phyloP scores from a whole-genome alignment of 2,329 filamentous ascomycete genomes.

The Xylariomycetidae sp. region DNA sequence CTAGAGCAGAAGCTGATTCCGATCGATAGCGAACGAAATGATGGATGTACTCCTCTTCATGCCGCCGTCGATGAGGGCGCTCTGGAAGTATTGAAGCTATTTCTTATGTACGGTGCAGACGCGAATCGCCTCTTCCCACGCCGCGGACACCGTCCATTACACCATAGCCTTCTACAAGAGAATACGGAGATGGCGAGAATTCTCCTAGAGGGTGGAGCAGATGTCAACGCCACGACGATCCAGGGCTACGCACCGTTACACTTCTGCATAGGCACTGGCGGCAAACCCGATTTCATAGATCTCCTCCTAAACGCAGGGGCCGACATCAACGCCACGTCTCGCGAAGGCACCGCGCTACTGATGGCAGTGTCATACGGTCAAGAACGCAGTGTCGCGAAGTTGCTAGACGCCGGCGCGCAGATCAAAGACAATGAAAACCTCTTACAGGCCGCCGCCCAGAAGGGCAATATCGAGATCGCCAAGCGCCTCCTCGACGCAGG shows the following conservation, averaged over 20 bases:
- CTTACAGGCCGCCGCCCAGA: constrained; percentile 1
- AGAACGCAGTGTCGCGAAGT: no score
- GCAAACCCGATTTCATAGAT: no score
- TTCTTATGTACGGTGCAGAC: constrained; percentile 3
- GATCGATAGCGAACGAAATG: constrained; percentile 1
- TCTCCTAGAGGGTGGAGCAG: constrained; percentile 1
- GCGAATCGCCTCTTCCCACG: constrained; percentile 2
- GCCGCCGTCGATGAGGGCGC: background rate
- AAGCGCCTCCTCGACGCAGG: background rate
- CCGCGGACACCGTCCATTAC: constrained; percentile 1
- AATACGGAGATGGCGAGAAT: constrained; percentile 1
- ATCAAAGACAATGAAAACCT: no score
- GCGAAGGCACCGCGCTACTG: no score
- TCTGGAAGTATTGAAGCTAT: background rate
- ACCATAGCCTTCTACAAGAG: background rate
- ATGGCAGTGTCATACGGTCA: no score
- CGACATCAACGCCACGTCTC: no score
- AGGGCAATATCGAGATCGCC: background rate
- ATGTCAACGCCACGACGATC: constrained; percentile 1
- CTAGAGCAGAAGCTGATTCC: constrained; percentile 2
- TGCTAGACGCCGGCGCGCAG: no score
- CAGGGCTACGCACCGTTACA: constrained; percentile 3
- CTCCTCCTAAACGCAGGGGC: no score
- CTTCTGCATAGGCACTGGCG: no score
- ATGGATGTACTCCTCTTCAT: constrained; percentile 3